Conservation (phyloP, 305 asterid genomes). For the Striga hermonthica region DNA sequence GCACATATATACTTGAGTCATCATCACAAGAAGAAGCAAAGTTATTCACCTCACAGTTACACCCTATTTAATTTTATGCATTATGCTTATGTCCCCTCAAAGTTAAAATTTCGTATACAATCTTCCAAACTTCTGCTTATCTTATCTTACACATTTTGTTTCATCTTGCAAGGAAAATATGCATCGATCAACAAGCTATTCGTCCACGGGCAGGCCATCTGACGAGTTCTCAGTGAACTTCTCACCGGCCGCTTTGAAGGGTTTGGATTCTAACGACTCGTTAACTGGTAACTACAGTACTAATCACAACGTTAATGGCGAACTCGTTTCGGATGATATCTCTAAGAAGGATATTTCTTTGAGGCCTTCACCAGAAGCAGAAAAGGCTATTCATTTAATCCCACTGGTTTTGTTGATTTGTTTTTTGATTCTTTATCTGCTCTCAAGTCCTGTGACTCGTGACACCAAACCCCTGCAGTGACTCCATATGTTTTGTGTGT, state of each 20-base stretch:
- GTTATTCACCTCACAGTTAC: slow-evolving; percentile 17
- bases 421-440: slow-evolving; percentile 55
- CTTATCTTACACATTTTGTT: too few relatives aligned
- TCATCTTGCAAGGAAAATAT: slow-evolving; percentile 25
- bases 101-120: background rate
- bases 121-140: background rate
- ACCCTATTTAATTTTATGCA: slow-evolving; percentile 5
- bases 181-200: slow-evolving; percentile 51
- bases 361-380: slow-evolving; percentile 36
- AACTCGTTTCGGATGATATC: slow-evolving; percentile 26
- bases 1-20: slow-evolving; percentile 12
- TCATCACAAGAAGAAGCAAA: slow-evolving; percentile 27
- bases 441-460: slow-evolving; percentile 38
- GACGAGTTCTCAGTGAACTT: slow-evolving; percentile 44
- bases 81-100: background rate
- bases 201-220: slow-evolving; percentile 39
- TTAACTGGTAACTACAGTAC: slow-evolving; percentile 4
- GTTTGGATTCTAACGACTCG: slow-evolving; percentile 27
- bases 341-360: slow-evolving; percentile 39
- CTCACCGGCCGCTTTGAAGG: slow-evolving; percentile 31
- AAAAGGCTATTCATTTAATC: slow-evolving; percentile 49
- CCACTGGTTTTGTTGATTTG: slow-evolving; percentile 53
- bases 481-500: background rate
- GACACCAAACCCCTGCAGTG: background rate
- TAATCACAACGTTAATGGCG: background rate